Conservation (phyloP, 2,329 filamentous ascomycete genomes). For the Ophiostoma himal-ulmi region DNA sequence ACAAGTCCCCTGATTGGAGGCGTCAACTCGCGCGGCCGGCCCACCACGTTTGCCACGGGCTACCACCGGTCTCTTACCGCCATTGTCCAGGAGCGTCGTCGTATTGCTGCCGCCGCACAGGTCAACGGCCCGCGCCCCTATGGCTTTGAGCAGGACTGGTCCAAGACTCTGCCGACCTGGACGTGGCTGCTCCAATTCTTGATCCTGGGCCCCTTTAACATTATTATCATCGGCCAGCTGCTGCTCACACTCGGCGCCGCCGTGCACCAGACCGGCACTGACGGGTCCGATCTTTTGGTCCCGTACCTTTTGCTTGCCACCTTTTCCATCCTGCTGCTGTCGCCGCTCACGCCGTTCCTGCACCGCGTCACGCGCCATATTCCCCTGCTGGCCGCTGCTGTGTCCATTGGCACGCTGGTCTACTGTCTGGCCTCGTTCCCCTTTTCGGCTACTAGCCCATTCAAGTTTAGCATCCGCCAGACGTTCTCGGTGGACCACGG, state of each 20-base stretch:
- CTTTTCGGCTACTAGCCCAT: constrained; percentile 69
- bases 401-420: constrained; percentile 69
- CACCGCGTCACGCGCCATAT: constrained; percentile 81
- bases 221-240: constrained; percentile 72
- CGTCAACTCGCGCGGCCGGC: constrained; percentile 27
- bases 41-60: constrained; percentile 50
- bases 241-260: constrained; percentile 66
- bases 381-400: constrained; percentile 65
- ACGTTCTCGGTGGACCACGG: constrained; percentile 68
- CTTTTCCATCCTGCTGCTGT: constrained; percentile 64
- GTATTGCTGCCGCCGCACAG: constrained; percentile 29
- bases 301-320: constrained; percentile 66
- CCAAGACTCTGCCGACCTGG: constrained; percentile 69
- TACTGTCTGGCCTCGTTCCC: constrained; percentile 88
- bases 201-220: constrained; percentile 67
- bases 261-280: constrained; percentile 73
- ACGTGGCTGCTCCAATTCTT: constrained; percentile 85
- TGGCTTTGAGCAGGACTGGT: constrained; percentile 79
- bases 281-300: constrained; percentile 66
- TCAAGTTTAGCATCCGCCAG: constrained; percentile 87
- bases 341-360: constrained; percentile 76
- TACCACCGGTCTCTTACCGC: constrained; percentile 47
- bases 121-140: constrained; percentile 43
- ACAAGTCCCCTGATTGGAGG: constrained; percentile 45
- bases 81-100: constrained; percentile 27